Base-by-base conservation (phyloP, 139 green algal genomes). In the Diplosphaera chodatii region DNA sequence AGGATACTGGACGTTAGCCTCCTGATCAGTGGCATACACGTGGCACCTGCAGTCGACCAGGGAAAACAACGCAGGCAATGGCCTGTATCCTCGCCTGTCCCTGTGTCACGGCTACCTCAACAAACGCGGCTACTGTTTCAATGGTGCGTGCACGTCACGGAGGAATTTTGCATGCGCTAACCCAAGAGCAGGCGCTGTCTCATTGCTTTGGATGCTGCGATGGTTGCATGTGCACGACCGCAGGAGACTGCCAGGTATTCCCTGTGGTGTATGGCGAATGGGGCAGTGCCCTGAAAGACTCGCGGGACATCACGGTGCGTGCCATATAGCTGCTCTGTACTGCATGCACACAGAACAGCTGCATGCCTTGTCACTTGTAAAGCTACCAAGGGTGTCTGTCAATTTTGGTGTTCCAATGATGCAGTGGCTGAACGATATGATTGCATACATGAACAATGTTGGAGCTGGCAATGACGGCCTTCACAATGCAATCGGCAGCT, bases 231-330 rank as follows among this genome's bases (percentile, higher is more conserved):
- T n/a, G n/a, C n/a, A n/a, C n/a, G n/a, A n/a, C n/a, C n/a, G n/a
- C n/a, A n/a, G 76, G 70, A 56, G 55, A 68, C 27, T 75, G 68
- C 64, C 74, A 79, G 32, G 25, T 63, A 4, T 87, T 87, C 70
- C 78, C 82, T 2, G 72, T 84, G 2, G 64, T 75, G 10, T 67
- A 82, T 22, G 82, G 78, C 10, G 82, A 87, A 73, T 70, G 74
- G 21, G 78, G 78, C 71, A 82, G 70, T 40, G 75, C 41, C 34
- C 72, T 84, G 37, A 34, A 32, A 13, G 23, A 71, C 28, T 41
- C 21, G n/a, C 18, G 27, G n/a, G n/a, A n/a, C n/a, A n/a, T n/a
- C n/a, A n/a, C n/a, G n/a, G n/a, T n/a, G n/a, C n/a, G n/a, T n/a
- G n/a, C n/a, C n/a, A n/a, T n/a, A n/a, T n/a, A n/a, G n/a, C n/a